These are phyloP conservation scores for Candida ficus DNA, from an alignment of 805 yeast genomes.

Conservation along the genomic window DNA sequence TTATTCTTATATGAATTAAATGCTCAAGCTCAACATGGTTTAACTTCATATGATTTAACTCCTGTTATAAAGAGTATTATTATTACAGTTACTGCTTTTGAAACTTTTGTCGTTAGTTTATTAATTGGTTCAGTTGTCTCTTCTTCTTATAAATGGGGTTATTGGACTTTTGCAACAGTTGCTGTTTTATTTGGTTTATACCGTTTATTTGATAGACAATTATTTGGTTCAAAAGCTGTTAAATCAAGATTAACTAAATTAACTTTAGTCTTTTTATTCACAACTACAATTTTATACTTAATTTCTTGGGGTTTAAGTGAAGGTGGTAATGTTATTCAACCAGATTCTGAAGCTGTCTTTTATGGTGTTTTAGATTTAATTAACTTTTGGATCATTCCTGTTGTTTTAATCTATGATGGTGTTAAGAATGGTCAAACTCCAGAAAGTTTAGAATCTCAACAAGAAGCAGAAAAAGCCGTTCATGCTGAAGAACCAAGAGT, in stretches of 20 bases:
- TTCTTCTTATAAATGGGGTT: slow-evolving; percentile 66
- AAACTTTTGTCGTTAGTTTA: slow-evolving; percentile 46
- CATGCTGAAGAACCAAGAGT: slow-evolving; percentile 7
- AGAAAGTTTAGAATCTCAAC: neutral
- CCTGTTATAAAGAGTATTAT: slow-evolving; percentile 27
- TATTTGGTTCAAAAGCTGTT: neutral
- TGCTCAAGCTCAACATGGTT: slow-evolving; percentile 16
- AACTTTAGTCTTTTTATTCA: slow-evolving; percentile 26
- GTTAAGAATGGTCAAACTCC: slow-evolving; percentile 11
- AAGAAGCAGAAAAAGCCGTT: slow-evolving; percentile 13
- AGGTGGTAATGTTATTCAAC: slow-evolving; percentile 51
- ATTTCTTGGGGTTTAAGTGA: slow-evolving; percentile 48
- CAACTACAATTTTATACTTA: slow-evolving; percentile 39
- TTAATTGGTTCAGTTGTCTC: slow-evolving; percentile 52
- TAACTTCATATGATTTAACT: slow-evolving; percentile 7
- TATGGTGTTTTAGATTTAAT: slow-evolving; percentile 47
- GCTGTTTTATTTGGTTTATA: slow-evolving; percentile 36
- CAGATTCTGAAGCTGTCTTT: slow-evolving; percentile 50
- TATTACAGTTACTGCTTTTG: slow-evolving; percentile 39
- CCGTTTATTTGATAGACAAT: slow-evolving; percentile 27
- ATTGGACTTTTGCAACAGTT: slow-evolving; percentile 48
- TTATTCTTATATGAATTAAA: slow-evolving; percentile 28
- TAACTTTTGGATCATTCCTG: slow-evolving; percentile 38
- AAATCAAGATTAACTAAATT: neutral
- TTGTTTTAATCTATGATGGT: slow-evolving; percentile 22